Base-by-base conservation (phyloP, 225 moss, liverwort and hornwort species). In the Ulota crispa region DNA sequence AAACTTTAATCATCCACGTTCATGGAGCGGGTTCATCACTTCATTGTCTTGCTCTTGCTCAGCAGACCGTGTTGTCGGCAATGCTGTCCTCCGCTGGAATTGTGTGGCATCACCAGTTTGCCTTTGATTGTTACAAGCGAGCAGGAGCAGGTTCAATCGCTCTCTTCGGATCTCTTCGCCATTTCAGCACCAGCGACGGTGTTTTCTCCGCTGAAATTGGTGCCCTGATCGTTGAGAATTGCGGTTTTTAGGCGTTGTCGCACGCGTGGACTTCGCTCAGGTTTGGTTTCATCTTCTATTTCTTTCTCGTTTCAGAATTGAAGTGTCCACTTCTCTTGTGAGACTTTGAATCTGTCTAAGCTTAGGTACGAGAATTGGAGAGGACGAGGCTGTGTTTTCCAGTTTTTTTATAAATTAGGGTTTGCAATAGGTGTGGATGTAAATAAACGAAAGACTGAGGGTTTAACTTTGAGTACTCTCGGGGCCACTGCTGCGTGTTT, bases 331-430 rank as follows among this genome's bases (percentile, higher is more conserved):
- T 57, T 71, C 18, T 50, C 8, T 16, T 0, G 34, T 26, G 50
- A 37, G 10, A 21, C 7, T 80, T 52, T 50, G 34, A 34, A 53
- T 47, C 8, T 75, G 47, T 62, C 45, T 9, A 34, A 73, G 13
- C 36, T 47, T 62, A 36, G 43, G 28, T 34, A 26, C 30, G 53
- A 31, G 57, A 78, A 68, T 64, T 34, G 75, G 18, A 47, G 3
- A 27, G 68, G 23, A 50, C 28, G 78, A 67, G 61, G 65, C 24
- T 53, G 28, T 57, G 0, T 73, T 73, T 73, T 43, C 45, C 24
- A 15, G 11, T 56, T 31, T 50, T 31, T 60, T 77, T n/a, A n/a
- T n/a, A 73, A 72, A 69, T 73, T 82, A 86, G 82, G 82, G 68
- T 69, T 69, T 42, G n/a, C 3, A 11, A 31, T 60, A 14, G 78